These are phyloP conservation scores for Hura crepitans DNA, from an alignment of 441 rosid genomes.

Conservation along the genomic window DNA sequence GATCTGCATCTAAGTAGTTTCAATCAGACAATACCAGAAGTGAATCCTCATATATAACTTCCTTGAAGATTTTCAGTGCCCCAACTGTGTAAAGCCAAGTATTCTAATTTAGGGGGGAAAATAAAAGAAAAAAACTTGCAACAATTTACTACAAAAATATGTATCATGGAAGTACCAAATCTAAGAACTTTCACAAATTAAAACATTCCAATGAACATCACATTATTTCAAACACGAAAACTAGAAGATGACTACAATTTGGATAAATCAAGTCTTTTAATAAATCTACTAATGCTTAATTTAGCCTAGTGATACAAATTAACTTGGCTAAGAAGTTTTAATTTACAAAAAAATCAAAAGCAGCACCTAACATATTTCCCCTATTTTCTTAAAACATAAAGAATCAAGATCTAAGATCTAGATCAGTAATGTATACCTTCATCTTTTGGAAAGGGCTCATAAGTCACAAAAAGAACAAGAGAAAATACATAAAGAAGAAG, in stretches of 20 bases:
- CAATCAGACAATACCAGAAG: slow-evolving; percentile 64
- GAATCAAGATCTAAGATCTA: slow-evolving; percentile 52
- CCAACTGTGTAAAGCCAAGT: slow-evolving; percentile 40
- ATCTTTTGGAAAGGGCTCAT: slow-evolving; percentile 49
- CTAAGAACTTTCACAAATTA: neutral
- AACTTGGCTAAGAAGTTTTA: neutral
- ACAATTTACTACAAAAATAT: slow-evolving; percentile 5
- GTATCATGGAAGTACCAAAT: slow-evolving; percentile 7
- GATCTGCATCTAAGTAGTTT: slow-evolving; percentile 73
- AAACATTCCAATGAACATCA: neutral
- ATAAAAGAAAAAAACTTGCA: neutral
- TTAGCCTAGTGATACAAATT: slow-evolving; percentile 1
- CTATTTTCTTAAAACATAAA: slow-evolving; percentile 23
- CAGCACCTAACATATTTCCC: slow-evolving; percentile 14
- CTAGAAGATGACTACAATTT: neutral
- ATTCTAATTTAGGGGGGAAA: slow-evolving; percentile 20
- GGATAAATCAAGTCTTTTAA: slow-evolving; percentile 8
- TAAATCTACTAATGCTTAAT: neutral
- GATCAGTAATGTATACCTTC: slow-evolving; percentile 51
- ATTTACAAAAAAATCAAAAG: slow-evolving; percentile 6
- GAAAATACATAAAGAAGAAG: slow-evolving; percentile 40
- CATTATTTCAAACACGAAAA: slow-evolving; percentile 8
- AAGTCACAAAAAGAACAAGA: slow-evolving; percentile 39
- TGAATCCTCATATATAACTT: slow-evolving; percentile 84
- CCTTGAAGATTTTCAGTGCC: slow-evolving; percentile 74